A percentile compares a stretch with the other conserved stretches of the same genome.
These are phyloP conservation scores for Aegle marmelos DNA, from an alignment of 345 rosid species.

Conservation along the genomic window DNA sequence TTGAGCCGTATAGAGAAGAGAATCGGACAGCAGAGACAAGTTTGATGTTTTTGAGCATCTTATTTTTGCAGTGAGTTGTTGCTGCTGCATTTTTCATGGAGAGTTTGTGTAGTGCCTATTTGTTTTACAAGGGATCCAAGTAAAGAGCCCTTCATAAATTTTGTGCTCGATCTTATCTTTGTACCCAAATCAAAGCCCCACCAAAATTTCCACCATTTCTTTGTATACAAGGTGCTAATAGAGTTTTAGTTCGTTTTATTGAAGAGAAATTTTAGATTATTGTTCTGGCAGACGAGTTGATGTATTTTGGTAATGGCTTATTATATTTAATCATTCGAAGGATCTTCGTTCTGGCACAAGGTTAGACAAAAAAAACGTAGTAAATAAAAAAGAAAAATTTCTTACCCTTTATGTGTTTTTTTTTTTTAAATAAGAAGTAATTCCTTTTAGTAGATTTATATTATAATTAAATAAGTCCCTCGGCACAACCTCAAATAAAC, in stretches of 20 bases:
- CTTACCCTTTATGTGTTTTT: too few relatives aligned
- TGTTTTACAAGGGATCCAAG: conserved; percentile 10
- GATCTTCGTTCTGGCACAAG: too few relatives aligned
- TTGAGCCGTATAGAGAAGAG: background rate
- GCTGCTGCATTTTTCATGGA: conserved; percentile 8
- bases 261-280: conserved; percentile 6
- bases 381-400: too few relatives aligned
- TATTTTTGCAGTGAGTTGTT: background rate
- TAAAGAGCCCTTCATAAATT: conserved; percentile 8
- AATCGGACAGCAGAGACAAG: background rate
- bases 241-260: background rate
- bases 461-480: too few relatives aligned
- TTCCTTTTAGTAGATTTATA: too few relatives aligned
- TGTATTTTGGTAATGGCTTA: background rate
- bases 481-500: too few relatives aligned
- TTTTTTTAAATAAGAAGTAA: too few relatives aligned
- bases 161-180: conserved; percentile 13
- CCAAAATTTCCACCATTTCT: conserved; percentile 11
- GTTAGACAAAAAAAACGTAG: too few relatives aligned
- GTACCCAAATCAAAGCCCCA: background rate
- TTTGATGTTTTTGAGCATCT: background rate
- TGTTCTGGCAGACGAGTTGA: too few relatives aligned
- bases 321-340: background rate
- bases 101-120: conserved; percentile 9
- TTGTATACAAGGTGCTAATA: conserved; percentile 18